A percentile compares a stretch with the other conserved stretches of the same genome.
Evolutionary conservation across 805 yeast species (phyloP).

Genomic region (Ogataea paraovalis): DNA sequence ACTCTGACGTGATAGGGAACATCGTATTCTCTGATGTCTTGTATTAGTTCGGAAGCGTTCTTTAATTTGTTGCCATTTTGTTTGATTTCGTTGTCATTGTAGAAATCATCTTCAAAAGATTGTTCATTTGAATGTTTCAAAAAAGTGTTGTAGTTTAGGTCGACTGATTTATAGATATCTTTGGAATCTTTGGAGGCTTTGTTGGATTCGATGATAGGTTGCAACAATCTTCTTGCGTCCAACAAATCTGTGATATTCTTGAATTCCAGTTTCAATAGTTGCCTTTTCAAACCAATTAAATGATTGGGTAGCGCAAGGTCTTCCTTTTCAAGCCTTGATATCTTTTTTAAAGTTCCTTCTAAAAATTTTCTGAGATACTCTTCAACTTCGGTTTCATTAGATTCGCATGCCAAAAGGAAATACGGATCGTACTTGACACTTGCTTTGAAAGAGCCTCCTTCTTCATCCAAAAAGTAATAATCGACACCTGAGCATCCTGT

Average conservation of each 20-base stretch:
- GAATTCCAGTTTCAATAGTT: slow-evolving; percentile 65
- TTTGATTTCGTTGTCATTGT: slow-evolving; percentile 17
- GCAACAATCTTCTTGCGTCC: slow-evolving; percentile 64
- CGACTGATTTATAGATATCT: slow-evolving; percentile 61
- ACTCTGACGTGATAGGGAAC: slow-evolving; percentile 97
- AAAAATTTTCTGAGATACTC: slow-evolving; percentile 69
- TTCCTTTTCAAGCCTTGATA: slow-evolving; percentile 60
- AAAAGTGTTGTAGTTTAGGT: slow-evolving; percentile 34
- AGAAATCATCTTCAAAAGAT: slow-evolving; percentile 27
- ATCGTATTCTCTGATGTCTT: slow-evolving; percentile 88
- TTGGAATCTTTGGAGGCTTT: slow-evolving; percentile 55
- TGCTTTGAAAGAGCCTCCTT: slow-evolving; percentile 92
- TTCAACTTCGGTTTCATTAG: slow-evolving; percentile 71
- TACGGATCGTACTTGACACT: slow-evolving; percentile 85
- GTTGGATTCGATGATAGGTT: slow-evolving; percentile 70
- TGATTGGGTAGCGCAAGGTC: slow-evolving; percentile 85
- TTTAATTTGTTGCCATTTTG: slow-evolving; percentile 14
- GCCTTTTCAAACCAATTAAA: slow-evolving; percentile 66
- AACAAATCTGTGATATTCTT: slow-evolving; percentile 70
- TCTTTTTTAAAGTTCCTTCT: slow-evolving; percentile 58
- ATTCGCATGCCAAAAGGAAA: slow-evolving; percentile 65
- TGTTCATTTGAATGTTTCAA: slow-evolving; percentile 29
- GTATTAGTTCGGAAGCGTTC: slow-evolving; percentile 63
- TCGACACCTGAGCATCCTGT: slow-evolving; percentile 89
- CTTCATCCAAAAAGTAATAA: slow-evolving; percentile 90